Percentiles rank a stretch among this genome's conserved stretches.
Conservation (phyloP, 768 basidiomycete genomes). For the Kwoniella shandongensis region DNA sequence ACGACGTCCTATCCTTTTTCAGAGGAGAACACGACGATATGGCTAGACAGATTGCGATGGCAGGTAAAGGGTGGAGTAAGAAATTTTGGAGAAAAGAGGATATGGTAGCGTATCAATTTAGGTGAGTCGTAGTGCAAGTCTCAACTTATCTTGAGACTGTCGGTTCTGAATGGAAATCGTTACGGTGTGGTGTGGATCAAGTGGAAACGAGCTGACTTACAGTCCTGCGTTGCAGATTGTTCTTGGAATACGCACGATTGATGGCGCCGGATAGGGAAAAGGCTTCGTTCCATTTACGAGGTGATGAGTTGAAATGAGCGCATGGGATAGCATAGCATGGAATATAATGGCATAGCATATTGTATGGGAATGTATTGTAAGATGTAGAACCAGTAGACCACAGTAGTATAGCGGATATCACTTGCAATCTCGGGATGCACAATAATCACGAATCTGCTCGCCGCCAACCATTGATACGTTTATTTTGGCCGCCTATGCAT, state of each 20-base stretch:
- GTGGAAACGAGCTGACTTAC: neutral
- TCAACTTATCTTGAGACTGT: too few species aligned
- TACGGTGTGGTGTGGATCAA: neutral
- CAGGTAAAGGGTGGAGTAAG: conserved; percentile 53
- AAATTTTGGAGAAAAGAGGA: conserved; percentile 52
- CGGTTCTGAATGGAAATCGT: neutral
- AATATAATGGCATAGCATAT: too few species aligned
- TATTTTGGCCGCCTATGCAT: neutral
- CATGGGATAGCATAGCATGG: neutral
- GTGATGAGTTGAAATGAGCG: conserved; percentile 8
- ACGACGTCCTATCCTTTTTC: conserved; percentile 53
- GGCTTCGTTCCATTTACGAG: conserved; percentile 12
- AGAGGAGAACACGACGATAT: conserved; percentile 50
- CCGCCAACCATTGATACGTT: too few species aligned
- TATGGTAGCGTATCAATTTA: conserved; percentile 52
- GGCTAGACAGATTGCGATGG: conserved; percentile 52
- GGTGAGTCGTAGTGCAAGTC: conserved; percentile 17
- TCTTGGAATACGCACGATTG: conserved; percentile 47
- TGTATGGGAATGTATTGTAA: too few species aligned
- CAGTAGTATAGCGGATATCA: too few species aligned
- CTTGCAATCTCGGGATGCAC: too few species aligned
- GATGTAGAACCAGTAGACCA: too few species aligned
- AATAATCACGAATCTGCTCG: too few species aligned
- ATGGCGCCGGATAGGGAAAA: conserved; percentile 32
- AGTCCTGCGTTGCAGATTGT: conserved; percentile 28